Evolutionary conservation across 73 alveolate species (phyloP).

Genomic region (Halteria grandinella): DNA sequence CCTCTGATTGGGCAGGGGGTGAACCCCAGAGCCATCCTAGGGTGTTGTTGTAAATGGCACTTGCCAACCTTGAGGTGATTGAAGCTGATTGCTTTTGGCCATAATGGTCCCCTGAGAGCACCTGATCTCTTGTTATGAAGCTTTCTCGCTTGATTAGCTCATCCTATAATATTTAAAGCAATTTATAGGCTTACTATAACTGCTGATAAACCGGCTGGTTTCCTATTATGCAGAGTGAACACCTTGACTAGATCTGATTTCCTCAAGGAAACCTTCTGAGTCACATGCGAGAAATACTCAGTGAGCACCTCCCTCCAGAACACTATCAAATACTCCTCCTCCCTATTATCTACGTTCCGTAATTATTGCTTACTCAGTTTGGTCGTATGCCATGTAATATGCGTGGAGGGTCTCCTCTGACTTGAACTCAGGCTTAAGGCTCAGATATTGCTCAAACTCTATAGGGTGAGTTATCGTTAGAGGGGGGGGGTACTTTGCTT

Average conservation of each 20-base stretch:
- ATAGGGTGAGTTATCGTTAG: too few relatives aligned
- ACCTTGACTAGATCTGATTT: conserved; percentile 15
- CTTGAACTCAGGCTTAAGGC: not conserved
- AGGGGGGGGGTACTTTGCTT: conserved; percentile 32
- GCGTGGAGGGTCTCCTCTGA: conserved; percentile 6
- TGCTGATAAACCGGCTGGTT: conserved; percentile 32
- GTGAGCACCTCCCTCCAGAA: conserved; percentile 39
- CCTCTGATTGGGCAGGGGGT: not conserved
- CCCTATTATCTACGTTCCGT: not conserved
- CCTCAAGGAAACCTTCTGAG: not conserved
- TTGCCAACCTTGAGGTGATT: conserved; percentile 15
- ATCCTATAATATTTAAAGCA: not conserved
- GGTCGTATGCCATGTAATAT: not conserved
- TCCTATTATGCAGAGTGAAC: conserved; percentile 35
- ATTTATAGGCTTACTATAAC: conserved; percentile 3
- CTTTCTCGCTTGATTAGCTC: conserved; percentile 17
- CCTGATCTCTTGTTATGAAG: conserved; percentile 8
- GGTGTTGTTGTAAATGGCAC: conserved; percentile 15
- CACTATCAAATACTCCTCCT: conserved; percentile 33
- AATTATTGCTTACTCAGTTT: not conserved
- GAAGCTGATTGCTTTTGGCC: not conserved
- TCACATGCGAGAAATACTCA: conserved; percentile 19
- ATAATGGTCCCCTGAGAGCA: conserved; percentile 8
- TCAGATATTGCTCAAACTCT: not conserved
- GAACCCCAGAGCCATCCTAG: conserved; percentile 27